Evolutionary conservation across 805 yeast genomes (phyloP).

Genomic region (Nakazawaea peltata): DNA sequence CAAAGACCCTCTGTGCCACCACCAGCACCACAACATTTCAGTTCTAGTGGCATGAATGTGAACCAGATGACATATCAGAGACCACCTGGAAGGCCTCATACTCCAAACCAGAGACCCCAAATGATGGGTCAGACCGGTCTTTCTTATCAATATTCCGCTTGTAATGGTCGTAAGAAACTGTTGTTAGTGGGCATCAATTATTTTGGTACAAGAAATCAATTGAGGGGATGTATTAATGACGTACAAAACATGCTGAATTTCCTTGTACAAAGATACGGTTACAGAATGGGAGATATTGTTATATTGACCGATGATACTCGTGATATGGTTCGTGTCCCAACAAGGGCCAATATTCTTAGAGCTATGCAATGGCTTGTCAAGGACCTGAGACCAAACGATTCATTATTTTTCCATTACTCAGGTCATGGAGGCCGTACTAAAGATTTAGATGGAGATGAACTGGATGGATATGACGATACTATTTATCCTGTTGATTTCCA

Average conservation of each 20-base stretch:
- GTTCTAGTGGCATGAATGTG: slow-evolving; percentile 2
- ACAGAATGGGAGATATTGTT: slow-evolving; percentile 47
- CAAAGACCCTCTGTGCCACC: neutral
- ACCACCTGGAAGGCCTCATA: slow-evolving; percentile 1
- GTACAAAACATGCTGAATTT: slow-evolving; percentile 41
- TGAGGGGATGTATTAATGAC: slow-evolving; percentile 80
- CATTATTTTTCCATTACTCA: slow-evolving; percentile 74
- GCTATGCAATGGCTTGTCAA: slow-evolving; percentile 80
- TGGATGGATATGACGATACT: slow-evolving; percentile 27
- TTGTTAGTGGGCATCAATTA: slow-evolving; percentile 74
- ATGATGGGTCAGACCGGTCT: slow-evolving; percentile 3
- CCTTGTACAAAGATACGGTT: slow-evolving; percentile 34
- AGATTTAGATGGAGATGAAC: slow-evolving; percentile 39
- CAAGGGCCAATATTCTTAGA: slow-evolving; percentile 58
- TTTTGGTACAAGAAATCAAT: slow-evolving; percentile 48
- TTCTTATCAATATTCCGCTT: slow-evolving; percentile 30
- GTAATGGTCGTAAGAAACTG: slow-evolving; percentile 70
- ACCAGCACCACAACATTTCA: slow-evolving; percentile 7
- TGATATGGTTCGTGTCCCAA: slow-evolving; percentile 43
- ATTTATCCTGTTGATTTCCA: slow-evolving; percentile 41
- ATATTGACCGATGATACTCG: slow-evolving; percentile 49
- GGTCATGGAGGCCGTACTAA: slow-evolving; percentile 79
- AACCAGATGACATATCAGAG: slow-evolving; percentile 4
- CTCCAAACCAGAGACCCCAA: slow-evolving; percentile 5
- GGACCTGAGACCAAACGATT: slow-evolving; percentile 69